phyloP scores from a whole-genome alignment of 2,329 filamentous ascomycete species.

The Penicillium sp. region DNA sequence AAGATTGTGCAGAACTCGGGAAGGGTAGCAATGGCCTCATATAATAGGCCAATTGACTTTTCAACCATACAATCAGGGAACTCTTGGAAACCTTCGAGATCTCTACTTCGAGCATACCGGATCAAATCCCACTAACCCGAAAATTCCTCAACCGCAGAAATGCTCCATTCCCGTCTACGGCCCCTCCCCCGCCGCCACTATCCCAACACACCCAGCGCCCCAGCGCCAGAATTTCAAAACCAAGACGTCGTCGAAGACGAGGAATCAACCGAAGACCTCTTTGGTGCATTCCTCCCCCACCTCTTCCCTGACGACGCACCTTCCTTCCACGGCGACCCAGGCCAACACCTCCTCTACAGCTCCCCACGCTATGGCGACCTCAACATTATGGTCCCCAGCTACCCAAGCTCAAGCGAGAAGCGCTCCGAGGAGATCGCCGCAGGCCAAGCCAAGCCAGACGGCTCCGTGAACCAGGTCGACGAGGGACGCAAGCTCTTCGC shows the following conservation, averaged over 20 bases:
- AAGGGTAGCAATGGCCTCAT: neutral
- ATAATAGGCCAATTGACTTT: neutral
- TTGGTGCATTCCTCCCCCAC: conserved; percentile 51
- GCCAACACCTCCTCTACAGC: conserved; percentile 51
- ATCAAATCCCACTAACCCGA: neutral
- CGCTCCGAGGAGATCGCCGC: conserved; percentile 17
- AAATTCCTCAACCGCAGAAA: conserved; percentile 3
- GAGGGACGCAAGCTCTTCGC: conserved; percentile 54
- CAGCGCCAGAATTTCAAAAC: conserved; percentile 16
- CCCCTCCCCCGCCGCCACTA: conserved; percentile 27
- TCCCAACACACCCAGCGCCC: conserved; percentile 10
- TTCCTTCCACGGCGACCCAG: conserved; percentile 54
- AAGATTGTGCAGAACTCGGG: neutral
- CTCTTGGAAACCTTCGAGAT: no score
- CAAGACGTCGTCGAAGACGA: conserved; percentile 15
- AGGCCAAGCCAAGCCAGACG: conserved; percentile 9
- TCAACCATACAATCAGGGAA: neutral
- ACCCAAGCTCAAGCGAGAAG: conserved; percentile 39
- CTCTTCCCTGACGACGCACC: conserved; percentile 57
- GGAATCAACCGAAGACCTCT: conserved; percentile 51
- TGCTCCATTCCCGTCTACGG: conserved; percentile 33
- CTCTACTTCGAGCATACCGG: neutral
- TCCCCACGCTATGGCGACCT: conserved; percentile 43
- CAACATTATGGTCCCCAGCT: conserved; percentile 40
- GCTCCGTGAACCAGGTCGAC: conserved; percentile 33